Evolutionary conservation across 345 rosid species (phyloP), one percentile per base, ranked within the genome.

Genomic region (Populus tremula): DNA sequence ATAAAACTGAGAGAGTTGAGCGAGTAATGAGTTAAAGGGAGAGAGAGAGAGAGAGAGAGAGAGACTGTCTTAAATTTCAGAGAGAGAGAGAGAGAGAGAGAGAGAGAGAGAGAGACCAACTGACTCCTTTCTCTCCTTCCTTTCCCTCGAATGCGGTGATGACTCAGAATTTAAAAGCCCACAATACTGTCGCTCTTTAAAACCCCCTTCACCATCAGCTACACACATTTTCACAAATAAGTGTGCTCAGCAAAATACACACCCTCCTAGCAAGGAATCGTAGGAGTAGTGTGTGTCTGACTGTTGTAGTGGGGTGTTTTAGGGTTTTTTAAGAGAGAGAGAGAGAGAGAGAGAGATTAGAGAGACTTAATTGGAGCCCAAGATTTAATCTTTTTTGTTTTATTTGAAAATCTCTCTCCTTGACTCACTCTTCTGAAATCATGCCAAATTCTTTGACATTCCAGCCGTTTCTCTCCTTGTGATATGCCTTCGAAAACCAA

Each of bases 361-460:
- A 9, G 35, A 4, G 21, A 43, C 41, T 69, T 61, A 64, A 80
- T 75, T 75, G 27, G 18, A 70, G 79, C 33, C 54, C 75, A 18
- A 45, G 71, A 70, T 25, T 69, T 69, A 4, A 70, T 80, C 41
- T 23, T 31, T 69, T 35, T 33, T 11, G 0, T 21, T 16, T 67
- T 2, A 36, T 41, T 18, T 20, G 0, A 67, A 29, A 23, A 27
- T 35, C 67, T 18, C 9, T 66, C 25, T 36, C 71, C 83, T 80
- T 83, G 72, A 86, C 86, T 86, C 80, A 11, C 87, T 82, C 85
- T 78, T 11, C 78, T 78, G 43, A 78, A 86, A 81, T 86, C 87
- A 81, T 84, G 87, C 84, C 80, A 25, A 61, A 47, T 53, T 81
- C 82, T 84, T 71, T 70, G 70, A 62, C 74, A 45, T 74, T 78